Base-by-base conservation (phyloP, 192 early-diverging fungal genomes). In the Gaertneriomyces semiglobifer region DNA sequence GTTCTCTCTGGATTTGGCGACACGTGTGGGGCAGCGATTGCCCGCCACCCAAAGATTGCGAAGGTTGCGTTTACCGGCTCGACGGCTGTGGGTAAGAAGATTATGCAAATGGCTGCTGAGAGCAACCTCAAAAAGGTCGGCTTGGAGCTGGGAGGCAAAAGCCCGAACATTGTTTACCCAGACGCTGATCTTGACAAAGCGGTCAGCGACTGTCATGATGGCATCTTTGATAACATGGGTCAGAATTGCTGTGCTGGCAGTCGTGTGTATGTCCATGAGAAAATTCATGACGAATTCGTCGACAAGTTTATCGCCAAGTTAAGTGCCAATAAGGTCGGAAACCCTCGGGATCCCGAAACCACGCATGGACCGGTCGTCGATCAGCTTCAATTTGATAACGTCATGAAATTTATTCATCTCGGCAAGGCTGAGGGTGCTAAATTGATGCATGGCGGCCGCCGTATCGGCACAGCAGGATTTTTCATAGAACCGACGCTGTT, bases 401-500 rank as follows among this genome's bases (percentile, higher is more conserved):
- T 85, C 39, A 77, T 86, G 78, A 43, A 47, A 0, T 87, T 83
- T 70, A 82, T 92, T 71, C 82, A 88, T 18, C 44, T 53, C 40
- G 89, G 88, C 39, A 81, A 83, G 58, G 68, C 68, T 16, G 84
- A 86, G 57, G 88, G 88, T 44, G 84, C 86, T 41, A 79, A 72
- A 7, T 42, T 57, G 25, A 53, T 83, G 12, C 57, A 68, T 41
- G 88, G 88, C 54, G 89, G 88, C 42, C 11, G 40, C 5, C 51
- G 60, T 9, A 25, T 53, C 18, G 58, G 60, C 38, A 62, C 41
- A n/a, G 46, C 47, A 6, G 92, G 90, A 19, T 84, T 87, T 57
- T 94, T 90, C 69, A 86, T 91, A 63, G 75, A 86, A 18, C 94
- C 94, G 16, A 93, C 94, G 2, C 82, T 96, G 16, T 74, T 94